phyloP scores from a whole-genome alignment of 2,329 filamentous ascomycete species.

The Penicillium thymicola region DNA sequence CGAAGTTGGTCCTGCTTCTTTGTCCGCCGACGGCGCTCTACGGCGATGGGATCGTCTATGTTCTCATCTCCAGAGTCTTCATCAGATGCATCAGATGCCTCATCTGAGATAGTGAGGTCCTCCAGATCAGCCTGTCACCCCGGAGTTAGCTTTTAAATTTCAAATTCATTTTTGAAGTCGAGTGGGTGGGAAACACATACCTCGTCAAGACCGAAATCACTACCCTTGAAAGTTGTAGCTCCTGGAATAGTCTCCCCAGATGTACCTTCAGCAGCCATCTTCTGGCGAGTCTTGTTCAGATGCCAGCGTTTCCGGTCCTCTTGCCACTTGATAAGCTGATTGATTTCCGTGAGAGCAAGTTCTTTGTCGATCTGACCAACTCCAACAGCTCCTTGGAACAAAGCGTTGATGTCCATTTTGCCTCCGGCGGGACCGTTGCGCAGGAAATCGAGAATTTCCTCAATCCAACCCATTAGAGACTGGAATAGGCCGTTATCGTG shows the following conservation, averaged over 20 bases:
- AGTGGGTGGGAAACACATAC: constrained; percentile 42
- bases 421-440: constrained; percentile 79
- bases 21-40: constrained; percentile 73
- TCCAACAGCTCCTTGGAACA: constrained; percentile 77
- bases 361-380: constrained; percentile 66
- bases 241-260: constrained; percentile 51
- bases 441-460: constrained; percentile 90
- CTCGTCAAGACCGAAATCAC: constrained; percentile 86
- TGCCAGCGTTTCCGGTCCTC: constrained; percentile 97
- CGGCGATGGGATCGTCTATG: constrained; percentile 74
- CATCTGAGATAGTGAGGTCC: constrained; percentile 78
- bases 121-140: constrained; percentile 64
- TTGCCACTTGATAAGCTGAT: constrained; percentile 87
- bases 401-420: constrained; percentile 87
- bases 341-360: constrained; percentile 74
- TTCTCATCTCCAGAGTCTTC: constrained; percentile 74
- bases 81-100: constrained; percentile 60
- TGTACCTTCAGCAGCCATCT: constrained; percentile 86
- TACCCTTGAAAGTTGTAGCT: constrained; percentile 63
- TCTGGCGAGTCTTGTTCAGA: constrained; percentile 93
- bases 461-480: constrained; percentile 94
- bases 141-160: constrained; percentile 12
- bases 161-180: background rate
- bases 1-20: constrained; percentile 77
- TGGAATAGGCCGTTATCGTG: constrained; percentile 97